Conservation (phyloP, 1,284 basidiomycete species). For the Boletus hoseneyae region DNA sequence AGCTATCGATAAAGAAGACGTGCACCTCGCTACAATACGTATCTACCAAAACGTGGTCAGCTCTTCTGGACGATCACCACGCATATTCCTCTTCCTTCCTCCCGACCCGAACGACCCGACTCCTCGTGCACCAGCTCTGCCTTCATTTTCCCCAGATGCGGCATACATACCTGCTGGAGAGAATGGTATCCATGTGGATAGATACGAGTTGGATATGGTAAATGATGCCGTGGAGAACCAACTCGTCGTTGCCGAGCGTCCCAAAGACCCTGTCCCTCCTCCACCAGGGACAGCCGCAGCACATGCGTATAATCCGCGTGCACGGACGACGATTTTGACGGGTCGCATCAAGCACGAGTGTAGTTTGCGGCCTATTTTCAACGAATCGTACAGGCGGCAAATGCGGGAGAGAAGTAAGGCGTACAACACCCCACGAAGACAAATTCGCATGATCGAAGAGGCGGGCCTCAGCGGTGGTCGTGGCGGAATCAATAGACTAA, state of each 20-base stretch:
- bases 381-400: conserved; percentile 53
- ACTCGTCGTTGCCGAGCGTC: conserved; percentile 71
- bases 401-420: conserved; percentile 59
- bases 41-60: conserved; percentile 56
- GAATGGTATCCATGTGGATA: conserved; percentile 48
- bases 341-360: conserved; percentile 76
- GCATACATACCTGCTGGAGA: conserved; percentile 38
- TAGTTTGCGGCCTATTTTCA: conserved; percentile 57
- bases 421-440: conserved; percentile 58
- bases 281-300: conserved; percentile 37
- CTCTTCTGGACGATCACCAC: conserved; percentile 47
- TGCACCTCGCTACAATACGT: conserved; percentile 71
- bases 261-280: conserved; percentile 55
- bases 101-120: conserved; percentile 49
- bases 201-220: conserved; percentile 76
- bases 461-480: conserved; percentile 58
- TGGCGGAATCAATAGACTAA: conserved; percentile 64
- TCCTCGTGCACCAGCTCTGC: conserved; percentile 28
- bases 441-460: conserved; percentile 44
- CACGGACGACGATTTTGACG: conserved; percentile 69
- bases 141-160: conserved; percentile 35
- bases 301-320: conserved; percentile 42
- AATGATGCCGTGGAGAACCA: conserved; percentile 75
- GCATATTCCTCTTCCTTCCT: conserved; percentile 66
- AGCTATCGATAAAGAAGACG: conserved; percentile 47